Conservation (phyloP, 2,329 filamentous ascomycete species). For the Plectosphaerella cucumerina region DNA sequence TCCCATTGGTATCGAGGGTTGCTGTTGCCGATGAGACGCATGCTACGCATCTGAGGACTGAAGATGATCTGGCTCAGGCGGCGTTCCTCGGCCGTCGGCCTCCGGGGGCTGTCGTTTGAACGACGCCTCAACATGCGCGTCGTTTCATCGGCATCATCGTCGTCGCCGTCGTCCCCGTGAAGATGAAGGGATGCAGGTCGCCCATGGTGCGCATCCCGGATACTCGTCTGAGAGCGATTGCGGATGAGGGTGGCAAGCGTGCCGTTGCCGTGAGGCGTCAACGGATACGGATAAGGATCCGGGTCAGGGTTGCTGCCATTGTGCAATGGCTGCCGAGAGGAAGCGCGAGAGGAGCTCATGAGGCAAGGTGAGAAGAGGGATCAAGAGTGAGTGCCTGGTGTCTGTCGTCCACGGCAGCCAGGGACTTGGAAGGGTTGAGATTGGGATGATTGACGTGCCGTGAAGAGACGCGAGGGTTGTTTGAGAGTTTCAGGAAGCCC, state of each 20-base stretch:
- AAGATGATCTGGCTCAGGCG: slow-evolving; percentile 56
- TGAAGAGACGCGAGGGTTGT: neutral
- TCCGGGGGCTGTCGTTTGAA: slow-evolving; percentile 23
- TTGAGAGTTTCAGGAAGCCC: neutral
- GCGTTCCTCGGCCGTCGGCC: slow-evolving; percentile 49
- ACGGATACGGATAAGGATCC: slow-evolving; percentile 53
- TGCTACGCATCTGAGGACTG: slow-evolving; percentile 72
- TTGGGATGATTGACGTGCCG: neutral
- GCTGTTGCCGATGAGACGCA: slow-evolving; percentile 82
- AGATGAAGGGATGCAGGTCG: neutral
- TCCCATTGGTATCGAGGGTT: slow-evolving; percentile 86
- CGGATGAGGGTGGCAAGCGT: slow-evolving; percentile 29
- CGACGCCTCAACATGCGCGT: neutral
- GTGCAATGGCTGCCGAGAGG: neutral
- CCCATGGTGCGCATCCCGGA: neutral
- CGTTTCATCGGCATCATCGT: slow-evolving; percentile 1
- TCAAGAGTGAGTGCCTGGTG: slow-evolving; percentile 21
- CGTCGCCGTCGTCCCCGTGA: neutral
- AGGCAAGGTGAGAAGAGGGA: neutral
- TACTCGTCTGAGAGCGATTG: slow-evolving; percentile 39
- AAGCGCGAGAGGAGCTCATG: slow-evolving; percentile 2
- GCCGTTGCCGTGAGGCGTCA: slow-evolving; percentile 36
- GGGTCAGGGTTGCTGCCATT: slow-evolving; percentile 26
- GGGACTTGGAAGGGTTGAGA: neutral
- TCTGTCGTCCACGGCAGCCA: slow-evolving; percentile 28